phyloP scores from a whole-genome alignment of 2,329 filamentous ascomycete genomes.

The Aspergillus neotritici region DNA sequence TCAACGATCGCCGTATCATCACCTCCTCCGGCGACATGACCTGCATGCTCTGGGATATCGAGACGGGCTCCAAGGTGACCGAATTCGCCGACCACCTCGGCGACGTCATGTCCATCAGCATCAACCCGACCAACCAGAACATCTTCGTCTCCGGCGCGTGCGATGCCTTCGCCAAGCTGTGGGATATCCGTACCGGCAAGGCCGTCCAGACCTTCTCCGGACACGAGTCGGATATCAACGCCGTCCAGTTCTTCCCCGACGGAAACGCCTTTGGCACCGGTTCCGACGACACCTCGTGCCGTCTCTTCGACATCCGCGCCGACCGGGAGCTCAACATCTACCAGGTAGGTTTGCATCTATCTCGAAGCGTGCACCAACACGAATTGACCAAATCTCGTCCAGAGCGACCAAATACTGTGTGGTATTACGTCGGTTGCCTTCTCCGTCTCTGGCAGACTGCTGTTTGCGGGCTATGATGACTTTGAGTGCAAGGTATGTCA shows the following conservation, averaged over 20 bases:
- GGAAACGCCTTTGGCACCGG: slow-evolving; percentile 97
- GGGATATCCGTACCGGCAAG: slow-evolving; percentile 97
- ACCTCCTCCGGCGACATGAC: slow-evolving; percentile 99
- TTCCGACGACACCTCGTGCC: slow-evolving; percentile 94
- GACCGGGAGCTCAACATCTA: slow-evolving; percentile 72
- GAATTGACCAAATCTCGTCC: slow-evolving; percentile 12
- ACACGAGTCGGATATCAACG: slow-evolving; percentile 98
- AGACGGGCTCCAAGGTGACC: slow-evolving; percentile 93
- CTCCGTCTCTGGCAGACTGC: slow-evolving; percentile 86
- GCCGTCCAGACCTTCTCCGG: slow-evolving; percentile 98
- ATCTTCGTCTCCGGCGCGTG: slow-evolving; percentile 99
- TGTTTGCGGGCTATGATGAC: slow-evolving; percentile 97
- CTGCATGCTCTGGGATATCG: slow-evolving; percentile 99
- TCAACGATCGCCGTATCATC: slow-evolving; percentile 95
- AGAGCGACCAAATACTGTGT: slow-evolving; percentile 96
- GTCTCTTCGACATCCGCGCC: slow-evolving; percentile 94
- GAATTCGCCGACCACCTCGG: slow-evolving; percentile 98
- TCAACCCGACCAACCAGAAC: slow-evolving; percentile 98
- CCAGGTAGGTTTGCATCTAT: slow-evolving; percentile 48
- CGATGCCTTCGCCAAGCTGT: slow-evolving; percentile 96
- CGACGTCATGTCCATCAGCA: slow-evolving; percentile 99
- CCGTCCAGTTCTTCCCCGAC: slow-evolving; percentile 98
- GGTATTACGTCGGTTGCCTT: slow-evolving; percentile 98
- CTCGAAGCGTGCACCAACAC: neutral
- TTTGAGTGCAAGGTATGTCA: slow-evolving; percentile 94